Evolutionary conservation across 1,284 basidiomycete species (phyloP).

Genomic region (Laetiporus sulphureus): DNA sequence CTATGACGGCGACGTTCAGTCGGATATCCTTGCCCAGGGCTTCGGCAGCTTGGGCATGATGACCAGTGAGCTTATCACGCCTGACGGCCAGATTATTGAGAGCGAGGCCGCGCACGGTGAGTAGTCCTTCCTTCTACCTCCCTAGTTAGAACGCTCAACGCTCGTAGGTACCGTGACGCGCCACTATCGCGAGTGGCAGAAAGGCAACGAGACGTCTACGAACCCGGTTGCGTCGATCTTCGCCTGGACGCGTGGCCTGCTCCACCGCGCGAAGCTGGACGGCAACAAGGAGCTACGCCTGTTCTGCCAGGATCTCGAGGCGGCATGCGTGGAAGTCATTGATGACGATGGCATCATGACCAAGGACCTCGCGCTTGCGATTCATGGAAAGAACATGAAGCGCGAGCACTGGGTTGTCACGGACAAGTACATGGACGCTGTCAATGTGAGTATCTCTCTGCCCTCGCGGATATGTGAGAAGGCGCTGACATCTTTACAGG

Average conservation of each 20-base stretch:
- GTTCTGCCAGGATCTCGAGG: slow-evolving; percentile 84
- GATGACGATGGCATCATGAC: slow-evolving; percentile 92
- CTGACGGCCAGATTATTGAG: slow-evolving; percentile 89
- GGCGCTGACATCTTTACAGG: slow-evolving; percentile 29
- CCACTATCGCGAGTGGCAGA: slow-evolving; percentile 96
- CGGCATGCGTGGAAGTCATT: slow-evolving; percentile 87
- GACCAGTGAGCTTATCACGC: slow-evolving; percentile 95
- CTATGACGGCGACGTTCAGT: slow-evolving; percentile 94
- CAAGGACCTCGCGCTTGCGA: slow-evolving; percentile 93
- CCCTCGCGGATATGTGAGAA: slow-evolving; percentile 2
- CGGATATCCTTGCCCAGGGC: slow-evolving; percentile 91
- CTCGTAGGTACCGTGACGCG: slow-evolving; percentile 74
- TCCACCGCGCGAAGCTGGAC: slow-evolving; percentile 93
- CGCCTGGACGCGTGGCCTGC: slow-evolving; percentile 94
- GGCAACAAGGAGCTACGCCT: slow-evolving; percentile 67
- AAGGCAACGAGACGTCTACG: slow-evolving; percentile 93
- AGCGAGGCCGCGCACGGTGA: slow-evolving; percentile 90
- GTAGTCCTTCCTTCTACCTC: slow-evolving; percentile 7
- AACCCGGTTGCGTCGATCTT: slow-evolving; percentile 99
- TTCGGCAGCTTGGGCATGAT: slow-evolving; percentile 96
- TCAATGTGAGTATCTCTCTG: slow-evolving; percentile 51
- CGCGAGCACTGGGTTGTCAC: slow-evolving; percentile 93
- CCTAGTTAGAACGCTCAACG: background rate
- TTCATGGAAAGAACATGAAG: slow-evolving; percentile 89
- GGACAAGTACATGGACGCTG: slow-evolving; percentile 85